Conservation (phyloP, 192 early-diverging fungal species). For the Coemansia sp. region DNA sequence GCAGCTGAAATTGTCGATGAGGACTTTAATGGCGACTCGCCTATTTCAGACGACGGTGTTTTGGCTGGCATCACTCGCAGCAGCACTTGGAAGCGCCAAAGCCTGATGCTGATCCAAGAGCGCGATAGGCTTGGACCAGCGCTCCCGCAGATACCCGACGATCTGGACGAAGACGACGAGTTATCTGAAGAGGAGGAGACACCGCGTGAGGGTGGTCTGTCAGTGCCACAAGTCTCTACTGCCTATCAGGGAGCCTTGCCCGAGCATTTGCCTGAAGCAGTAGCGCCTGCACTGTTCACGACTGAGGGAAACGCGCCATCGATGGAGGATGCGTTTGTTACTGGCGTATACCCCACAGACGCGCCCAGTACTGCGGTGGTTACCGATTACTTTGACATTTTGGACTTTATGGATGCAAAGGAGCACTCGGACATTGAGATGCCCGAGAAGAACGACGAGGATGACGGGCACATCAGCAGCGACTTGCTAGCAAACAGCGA, state of each 20-base stretch:
- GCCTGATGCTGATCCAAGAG: conserved; percentile 40
- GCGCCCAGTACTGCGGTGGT: conserved; percentile 19
- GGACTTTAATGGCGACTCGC: conserved; percentile 6
- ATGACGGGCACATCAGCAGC: conserved; percentile 57
- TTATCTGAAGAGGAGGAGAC: background rate
- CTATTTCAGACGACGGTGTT: conserved; percentile 26
- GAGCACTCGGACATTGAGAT: background rate
- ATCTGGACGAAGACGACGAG: conserved; percentile 23
- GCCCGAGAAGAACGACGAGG: background rate
- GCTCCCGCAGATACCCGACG: conserved; percentile 36
- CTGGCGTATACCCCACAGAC: conserved; percentile 11
- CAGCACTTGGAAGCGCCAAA: conserved; percentile 51
- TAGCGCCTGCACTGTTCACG: background rate
- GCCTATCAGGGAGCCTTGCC: background rate
- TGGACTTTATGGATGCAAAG: conserved; percentile 43
- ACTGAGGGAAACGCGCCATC: background rate
- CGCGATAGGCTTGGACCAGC: conserved; percentile 40
- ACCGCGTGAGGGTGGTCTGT: background rate
- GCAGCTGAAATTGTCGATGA: background rate
- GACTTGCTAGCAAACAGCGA: conserved; percentile 43
- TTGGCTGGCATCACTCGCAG: conserved; percentile 35
- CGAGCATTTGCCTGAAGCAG: conserved; percentile 1
- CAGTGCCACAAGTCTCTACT: background rate
- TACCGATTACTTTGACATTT: conserved; percentile 49
- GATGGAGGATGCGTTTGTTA: conserved; percentile 5